Evolutionary conservation across 2,329 filamentous ascomycete species (phyloP), one percentile per base, ranked within the genome.

Genomic region (Epichloe bromicola): DNA sequence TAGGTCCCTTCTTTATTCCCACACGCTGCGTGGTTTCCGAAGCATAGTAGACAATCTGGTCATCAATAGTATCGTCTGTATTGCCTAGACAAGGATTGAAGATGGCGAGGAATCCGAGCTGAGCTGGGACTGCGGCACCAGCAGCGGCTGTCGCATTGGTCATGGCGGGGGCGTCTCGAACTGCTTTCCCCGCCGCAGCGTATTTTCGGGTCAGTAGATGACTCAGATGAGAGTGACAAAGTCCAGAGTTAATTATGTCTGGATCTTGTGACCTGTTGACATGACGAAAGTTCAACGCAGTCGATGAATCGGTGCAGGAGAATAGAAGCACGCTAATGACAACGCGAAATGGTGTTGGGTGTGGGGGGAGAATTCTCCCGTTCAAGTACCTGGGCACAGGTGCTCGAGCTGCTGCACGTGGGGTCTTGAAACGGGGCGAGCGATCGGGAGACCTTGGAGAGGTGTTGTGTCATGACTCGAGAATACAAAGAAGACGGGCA

Each of bases 41-140:
- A 60, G 86, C 85, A 70, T 95, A 96, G 73, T 95, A 98, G 59
- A 96, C 87, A 56, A 97, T 88, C 69, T 98, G 88, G 58, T 93
- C 77, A 52, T 79, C 74, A 57, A 91, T 74, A 1, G 72, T 75
- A 42, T 76, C 74, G 58, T 78, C 74, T 3, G 71, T 75, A 42
- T 61, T 63, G 60, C 86, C 84, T 43, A 94, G 77, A 5, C 84
- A 81, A 36, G 94, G 93, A 66, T 95, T 97, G 75, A 95, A 98
- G 65, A 98, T 94, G 65, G 91, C 83, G 44, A 98, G 78, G 66
- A 93, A 97, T 60, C 87, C 86, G 33, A 97, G 79, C 63, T 87
- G 87, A 37, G 91, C 91, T 42, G 93, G 90, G 38, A 67, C 62
- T 43, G 64, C 48, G 45, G 60, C 55, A 38, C 61, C 58, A 23